Conservation (phyloP, 257 asterid species). For the Voacanga thouarsii region DNA sequence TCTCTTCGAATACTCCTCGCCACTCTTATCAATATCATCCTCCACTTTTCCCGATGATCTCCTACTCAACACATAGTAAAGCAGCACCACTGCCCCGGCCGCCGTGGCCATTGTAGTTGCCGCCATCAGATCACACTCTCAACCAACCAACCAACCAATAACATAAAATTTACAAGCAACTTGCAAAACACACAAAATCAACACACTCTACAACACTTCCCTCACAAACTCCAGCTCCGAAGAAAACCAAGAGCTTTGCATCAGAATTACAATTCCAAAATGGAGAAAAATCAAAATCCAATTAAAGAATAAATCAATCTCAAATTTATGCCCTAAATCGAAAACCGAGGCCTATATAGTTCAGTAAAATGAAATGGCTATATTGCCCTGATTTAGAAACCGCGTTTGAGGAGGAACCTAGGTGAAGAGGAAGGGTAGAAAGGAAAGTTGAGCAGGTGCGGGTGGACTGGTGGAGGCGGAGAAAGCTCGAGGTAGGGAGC, state of each 20-base stretch:
- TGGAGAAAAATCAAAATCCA: neutral
- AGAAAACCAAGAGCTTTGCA: neutral
- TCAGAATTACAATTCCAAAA: neutral
- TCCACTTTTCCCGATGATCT: conserved; percentile 44
- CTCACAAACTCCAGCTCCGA: conserved; percentile 2
- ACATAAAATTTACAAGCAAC: neutral
- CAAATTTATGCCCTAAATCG: neutral
- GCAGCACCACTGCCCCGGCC: conserved; percentile 69
- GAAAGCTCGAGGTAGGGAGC: neutral
- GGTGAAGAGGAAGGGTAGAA: neutral
- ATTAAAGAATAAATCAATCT: neutral
- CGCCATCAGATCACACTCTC: conserved; percentile 56
- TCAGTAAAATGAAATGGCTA: neutral
- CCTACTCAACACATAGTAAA: conserved; percentile 68
- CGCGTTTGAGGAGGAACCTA: neutral
- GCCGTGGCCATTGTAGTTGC: conserved; percentile 84
- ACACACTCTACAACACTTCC: neutral
- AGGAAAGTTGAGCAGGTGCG: neutral
- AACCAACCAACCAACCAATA: neutral
- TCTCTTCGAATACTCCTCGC: conserved; percentile 49
- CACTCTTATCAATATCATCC: conserved; percentile 26
- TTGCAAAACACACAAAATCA: neutral
- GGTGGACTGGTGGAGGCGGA: neutral
- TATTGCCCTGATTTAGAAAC: too few species aligned
- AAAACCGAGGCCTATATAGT: neutral